These are phyloP conservation scores for Cercospora sojina DNA, from an alignment of 2,329 filamentous ascomycete genomes.

Conservation along the genomic window DNA sequence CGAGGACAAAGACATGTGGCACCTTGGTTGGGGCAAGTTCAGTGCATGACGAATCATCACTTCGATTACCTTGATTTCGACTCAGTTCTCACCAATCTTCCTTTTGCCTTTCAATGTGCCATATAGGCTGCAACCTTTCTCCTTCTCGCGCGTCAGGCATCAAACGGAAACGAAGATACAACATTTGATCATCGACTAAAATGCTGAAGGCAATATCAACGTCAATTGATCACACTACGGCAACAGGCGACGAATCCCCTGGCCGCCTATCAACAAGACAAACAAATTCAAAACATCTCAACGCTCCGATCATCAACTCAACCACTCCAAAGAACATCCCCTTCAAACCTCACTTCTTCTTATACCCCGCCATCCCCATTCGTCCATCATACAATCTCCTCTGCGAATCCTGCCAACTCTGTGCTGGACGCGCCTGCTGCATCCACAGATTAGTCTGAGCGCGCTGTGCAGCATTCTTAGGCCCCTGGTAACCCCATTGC, in stretches of 20 bases:
- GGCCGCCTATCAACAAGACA: not conserved
- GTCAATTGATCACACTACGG: not conserved
- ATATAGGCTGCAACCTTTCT: not conserved
- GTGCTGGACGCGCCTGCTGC: not conserved
- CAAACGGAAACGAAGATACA: no score
- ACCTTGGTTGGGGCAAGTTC: conserved; percentile 22
- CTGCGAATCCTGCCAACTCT: conserved; percentile 7
- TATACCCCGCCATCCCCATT: conserved; percentile 1
- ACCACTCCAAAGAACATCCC: not conserved
- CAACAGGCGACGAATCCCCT: not conserved
- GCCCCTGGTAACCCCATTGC: conserved; percentile 1
- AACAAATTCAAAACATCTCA: not conserved
- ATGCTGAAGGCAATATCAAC: not conserved
- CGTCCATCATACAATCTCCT: not conserved
- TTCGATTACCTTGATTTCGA: not conserved
- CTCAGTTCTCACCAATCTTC: not conserved
- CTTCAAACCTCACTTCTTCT: not conserved
- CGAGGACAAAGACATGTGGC: conserved; percentile 52
- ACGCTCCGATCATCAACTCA: not conserved
- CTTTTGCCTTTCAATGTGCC: not conserved
- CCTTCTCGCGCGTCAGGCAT: not conserved
- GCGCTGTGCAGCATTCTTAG: not conserved
- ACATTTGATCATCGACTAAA: no score
- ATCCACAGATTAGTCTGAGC: conserved; percentile 1
- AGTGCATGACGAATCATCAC: not conserved